Base-by-base conservation (phyloP, 371 early-diverging fungal species). In the Mucor lusitanicus region DNA sequence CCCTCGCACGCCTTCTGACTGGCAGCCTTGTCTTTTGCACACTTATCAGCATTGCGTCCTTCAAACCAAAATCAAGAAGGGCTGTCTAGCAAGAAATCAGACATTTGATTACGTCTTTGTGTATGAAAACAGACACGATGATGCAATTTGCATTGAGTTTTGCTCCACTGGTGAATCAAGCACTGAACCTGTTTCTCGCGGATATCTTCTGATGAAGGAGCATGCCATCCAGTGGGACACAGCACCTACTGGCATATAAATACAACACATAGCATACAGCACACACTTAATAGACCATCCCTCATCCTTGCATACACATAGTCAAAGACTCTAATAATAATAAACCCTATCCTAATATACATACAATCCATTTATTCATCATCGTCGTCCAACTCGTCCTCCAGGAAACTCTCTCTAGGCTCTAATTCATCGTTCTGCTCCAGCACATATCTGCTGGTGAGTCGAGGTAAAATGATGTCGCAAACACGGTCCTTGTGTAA, bases 341-440 rank as follows among this genome's bases (percentile, higher is more conserved):
- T 6, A 35, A 12, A n/a, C n/a, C n/a, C 37, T 12, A 12, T 35
- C 3, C 40, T 40, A 17, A 40, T 40, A 35, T 27, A 53, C 27
- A 35, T 27, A 53, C 27, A 23, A 53, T 8, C 27, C 6, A 21
- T 56, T 64, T 57, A 39, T n/a, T 67, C 23, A 39, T 59, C 48
- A 11, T 67, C 23, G 30, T 59, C 48, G 27, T 91, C 91, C 58
- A 91, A 69, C 64, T 90, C 91, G 37, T 89, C 88, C 63, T 95
- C 94, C 35, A 97, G 75, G 9, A 89, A 88, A 65, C 94, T 93
- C 15, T 90, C 83, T 23, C 97, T 78, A 6, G 94, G 95, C 21
- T 92, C 88, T 59, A 98, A 68, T 54, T 94, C 94, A 56, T 91
- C 95, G 32, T 84, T 83, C 53, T 97, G 96, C 70, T 96, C 99